These are phyloP conservation scores for Cystofilobasidium capitatum DNA, from an alignment of 768 basidiomycete species.

Conservation along the genomic window DNA sequence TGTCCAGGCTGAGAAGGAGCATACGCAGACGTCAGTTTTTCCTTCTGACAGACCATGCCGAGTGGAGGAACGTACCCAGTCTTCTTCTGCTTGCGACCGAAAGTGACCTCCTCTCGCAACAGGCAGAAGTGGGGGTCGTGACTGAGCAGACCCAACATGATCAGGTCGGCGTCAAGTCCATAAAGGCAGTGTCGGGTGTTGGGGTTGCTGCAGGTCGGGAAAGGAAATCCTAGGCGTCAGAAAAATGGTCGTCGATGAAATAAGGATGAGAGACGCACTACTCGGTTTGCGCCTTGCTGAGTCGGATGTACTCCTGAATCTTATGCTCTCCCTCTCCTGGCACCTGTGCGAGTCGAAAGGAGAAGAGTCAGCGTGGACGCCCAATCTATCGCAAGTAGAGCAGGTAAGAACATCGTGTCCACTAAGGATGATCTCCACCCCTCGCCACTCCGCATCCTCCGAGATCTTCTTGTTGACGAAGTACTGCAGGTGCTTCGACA, in stretches of 20 bases:
- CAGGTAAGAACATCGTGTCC: constrained; percentile 69
- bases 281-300: constrained; percentile 85
- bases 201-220: constrained; percentile 50
- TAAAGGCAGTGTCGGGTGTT: constrained; percentile 97
- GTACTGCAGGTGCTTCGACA: constrained; percentile 87
- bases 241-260: background rate
- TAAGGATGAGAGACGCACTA: constrained; percentile 42
- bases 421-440: constrained; percentile 82
- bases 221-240: background rate
- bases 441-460: constrained; percentile 91
- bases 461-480: constrained; percentile 97
- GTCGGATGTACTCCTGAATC: constrained; percentile 97
- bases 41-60: background rate
- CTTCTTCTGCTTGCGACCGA: constrained; percentile 76
- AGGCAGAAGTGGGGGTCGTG: constrained; percentile 99
- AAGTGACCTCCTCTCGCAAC: constrained; percentile 94
- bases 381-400: background rate
- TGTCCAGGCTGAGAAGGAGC: constrained; percentile 47
- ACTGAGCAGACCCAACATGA: constrained; percentile 93
- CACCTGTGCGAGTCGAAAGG: constrained; percentile 37
- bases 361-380: background rate
- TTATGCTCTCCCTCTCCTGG: constrained; percentile 99
- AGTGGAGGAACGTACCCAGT: constrained; percentile 43
- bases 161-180: constrained; percentile 93
- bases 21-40: background rate